Conservation (phyloP, 2,329 filamentous ascomycete genomes). For the Xylariomycetidae sp. region DNA sequence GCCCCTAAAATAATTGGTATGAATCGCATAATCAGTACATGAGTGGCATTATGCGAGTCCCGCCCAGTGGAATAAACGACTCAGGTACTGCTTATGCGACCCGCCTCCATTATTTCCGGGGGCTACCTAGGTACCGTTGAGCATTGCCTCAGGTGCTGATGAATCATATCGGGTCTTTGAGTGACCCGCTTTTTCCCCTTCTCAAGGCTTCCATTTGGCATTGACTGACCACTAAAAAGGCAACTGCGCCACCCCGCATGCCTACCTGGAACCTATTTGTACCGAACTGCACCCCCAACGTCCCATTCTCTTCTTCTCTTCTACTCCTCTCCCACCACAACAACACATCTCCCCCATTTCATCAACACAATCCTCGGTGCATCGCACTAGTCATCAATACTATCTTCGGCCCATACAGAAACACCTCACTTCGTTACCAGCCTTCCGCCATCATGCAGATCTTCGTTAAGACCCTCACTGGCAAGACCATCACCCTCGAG, state of each 20-base stretch:
- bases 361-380: conserved; percentile 5
- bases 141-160: too few species aligned
- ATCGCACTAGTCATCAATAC: conserved; percentile 11
- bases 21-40: too few species aligned
- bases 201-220: conserved; percentile 28
- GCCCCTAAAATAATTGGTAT: too few species aligned
- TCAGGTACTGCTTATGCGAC: conserved; percentile 10
- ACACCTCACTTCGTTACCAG: too few species aligned
- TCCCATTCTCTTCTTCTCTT: conserved; percentile 1
- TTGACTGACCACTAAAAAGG: conserved; percentile 14
- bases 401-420: too few species aligned
- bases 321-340: conserved; percentile 11
- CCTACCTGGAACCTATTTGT: conserved; percentile 12
- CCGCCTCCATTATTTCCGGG: conserved; percentile 4
- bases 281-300: conserved; percentile 10
- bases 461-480: conserved; percentile 96
- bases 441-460: conserved; percentile 78
- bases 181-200: conserved; percentile 16
- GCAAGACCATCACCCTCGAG: conserved; percentile 82
- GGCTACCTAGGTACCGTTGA: conserved; percentile 4
- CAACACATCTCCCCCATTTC: conserved; percentile 9
- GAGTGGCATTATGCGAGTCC: too few species aligned
- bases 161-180: conserved; percentile 18
- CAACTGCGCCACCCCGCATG: conserved; percentile 23
- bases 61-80: too few species aligned